phyloP scores from a whole-genome alignment of 2,329 filamentous ascomycete species.

The Cryphonectria nitschkei region DNA sequence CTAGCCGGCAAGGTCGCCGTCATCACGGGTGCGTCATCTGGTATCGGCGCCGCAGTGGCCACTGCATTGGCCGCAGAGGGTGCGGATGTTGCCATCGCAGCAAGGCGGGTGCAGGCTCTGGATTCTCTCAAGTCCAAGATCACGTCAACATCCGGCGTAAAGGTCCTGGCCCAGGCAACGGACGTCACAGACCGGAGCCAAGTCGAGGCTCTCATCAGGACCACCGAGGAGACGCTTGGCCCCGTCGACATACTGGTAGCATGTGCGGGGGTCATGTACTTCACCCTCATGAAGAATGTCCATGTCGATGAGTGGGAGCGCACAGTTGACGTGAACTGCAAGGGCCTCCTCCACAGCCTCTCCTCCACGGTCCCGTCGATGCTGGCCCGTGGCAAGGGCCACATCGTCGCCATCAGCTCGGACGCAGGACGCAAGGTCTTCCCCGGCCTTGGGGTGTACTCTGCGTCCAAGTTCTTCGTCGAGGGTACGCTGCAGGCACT shows the following conservation, averaged over 20 bases:
- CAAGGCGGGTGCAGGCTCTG: constrained; percentile 70
- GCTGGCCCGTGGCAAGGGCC: constrained; percentile 69
- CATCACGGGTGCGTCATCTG: constrained; percentile 78
- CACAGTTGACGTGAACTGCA: constrained; percentile 86
- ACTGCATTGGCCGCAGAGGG: constrained; percentile 70
- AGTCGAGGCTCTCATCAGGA: constrained; percentile 67
- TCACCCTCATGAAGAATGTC: constrained; percentile 81
- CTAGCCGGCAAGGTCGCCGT: constrained; percentile 72
- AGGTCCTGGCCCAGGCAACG: constrained; percentile 70
- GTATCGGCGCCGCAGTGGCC: constrained; percentile 77
- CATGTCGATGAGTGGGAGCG: constrained; percentile 77
- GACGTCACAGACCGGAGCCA: constrained; percentile 71
- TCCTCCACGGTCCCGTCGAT: constrained; percentile 71
- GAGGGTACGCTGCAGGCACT: constrained; percentile 78
- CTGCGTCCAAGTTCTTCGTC: constrained; percentile 83
- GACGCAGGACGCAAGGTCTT: constrained; percentile 83
- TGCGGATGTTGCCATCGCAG: constrained; percentile 72
- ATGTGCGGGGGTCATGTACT: constrained; percentile 87
- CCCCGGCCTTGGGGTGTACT: constrained; percentile 80
- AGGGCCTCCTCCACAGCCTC: constrained; percentile 75
- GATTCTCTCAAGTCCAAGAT: constrained; percentile 62
- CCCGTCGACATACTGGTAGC: constrained; percentile 78
- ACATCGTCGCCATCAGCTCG: constrained; percentile 81
- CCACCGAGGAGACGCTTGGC: constrained; percentile 65
- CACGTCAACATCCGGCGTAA: constrained; percentile 50